Evolutionary conservation across 2,329 filamentous ascomycete genomes (phyloP), one percentile per base, ranked within the genome.

Genomic region (Coleophoma cylindrospora): DNA sequence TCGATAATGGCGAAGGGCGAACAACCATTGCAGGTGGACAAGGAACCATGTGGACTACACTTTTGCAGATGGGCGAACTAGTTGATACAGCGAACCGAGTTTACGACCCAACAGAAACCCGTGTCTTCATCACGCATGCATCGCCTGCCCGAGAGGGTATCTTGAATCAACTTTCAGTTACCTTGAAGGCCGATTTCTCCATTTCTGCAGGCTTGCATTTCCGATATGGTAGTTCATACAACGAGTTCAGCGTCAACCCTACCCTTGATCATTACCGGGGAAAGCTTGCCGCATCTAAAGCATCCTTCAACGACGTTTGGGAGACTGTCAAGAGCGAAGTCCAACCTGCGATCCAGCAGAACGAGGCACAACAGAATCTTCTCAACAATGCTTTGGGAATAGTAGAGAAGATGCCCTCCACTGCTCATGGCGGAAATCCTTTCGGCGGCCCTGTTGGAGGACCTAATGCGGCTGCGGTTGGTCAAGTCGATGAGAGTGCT

Each of bases 251-350:
- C 57, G 94, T 99, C 65, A 99, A 99, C 69, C 95, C 94, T 3
- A 96, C 92, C 0, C 77, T 99, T 49, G 94, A 99, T 63, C 94
- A 99, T 72, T 99, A 99, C 71, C 90, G 95, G 52, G 95, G 94
- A 66, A 99, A 99, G 78, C 84, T 99, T 49, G 92, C 94, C 47
- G 94, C 94, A 12, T 97, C 92, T 45, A 97, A 96, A 72, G 92
- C 94, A 1, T 97, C 94, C 0, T 99, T 99, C 76, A 96, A 95
- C 67, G 94, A 99, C 68, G 94, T 99, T 8, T 99, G 94, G 94
- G 94, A 99, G 70, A 99, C 94, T 1, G 94, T 99, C 62, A 96
- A 95, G 73, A 80, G 84, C 45, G 94, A 99, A 69, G 94, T 99
- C 13, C 90, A 96, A 73, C 88, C 92, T 19, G 94, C 92, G 5